Conservation (phyloP, 2,329 filamentous ascomycete species). For the Scleromitrula shiraiana region DNA sequence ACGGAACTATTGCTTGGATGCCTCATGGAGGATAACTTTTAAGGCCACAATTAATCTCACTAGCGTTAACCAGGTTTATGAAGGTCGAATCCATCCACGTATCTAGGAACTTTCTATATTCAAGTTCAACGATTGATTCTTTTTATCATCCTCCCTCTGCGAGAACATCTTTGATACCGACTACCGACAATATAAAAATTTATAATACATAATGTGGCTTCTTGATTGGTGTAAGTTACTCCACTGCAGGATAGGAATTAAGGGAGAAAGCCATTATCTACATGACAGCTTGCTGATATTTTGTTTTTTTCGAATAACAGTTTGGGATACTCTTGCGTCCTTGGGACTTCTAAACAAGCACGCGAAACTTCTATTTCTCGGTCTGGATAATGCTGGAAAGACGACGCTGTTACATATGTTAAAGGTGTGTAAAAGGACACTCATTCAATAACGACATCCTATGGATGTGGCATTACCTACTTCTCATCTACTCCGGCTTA, state of each 20-base stretch:
- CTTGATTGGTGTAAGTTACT: slow-evolving; percentile 80
- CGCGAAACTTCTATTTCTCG: slow-evolving; percentile 88
- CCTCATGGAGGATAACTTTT: too few relatives aligned
- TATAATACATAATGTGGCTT: slow-evolving; percentile 64
- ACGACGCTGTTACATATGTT: slow-evolving; percentile 91
- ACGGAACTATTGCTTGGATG: background rate
- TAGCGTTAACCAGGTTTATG: slow-evolving; percentile 12
- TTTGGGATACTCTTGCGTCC: slow-evolving; percentile 83
- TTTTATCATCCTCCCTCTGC: slow-evolving; percentile 7
- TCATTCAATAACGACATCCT: background rate
- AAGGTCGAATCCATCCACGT: slow-evolving; percentile 10
- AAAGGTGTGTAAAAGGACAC: slow-evolving; percentile 53
- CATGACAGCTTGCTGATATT: slow-evolving; percentile 27
- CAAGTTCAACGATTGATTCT: slow-evolving; percentile 2
- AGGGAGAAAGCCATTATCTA: slow-evolving; percentile 2
- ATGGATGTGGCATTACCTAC: background rate
- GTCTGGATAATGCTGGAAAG: slow-evolving; percentile 91
- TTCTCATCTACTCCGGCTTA: background rate
- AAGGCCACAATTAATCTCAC: background rate
- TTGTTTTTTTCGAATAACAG: slow-evolving; percentile 36
- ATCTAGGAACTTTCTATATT: slow-evolving; percentile 8
- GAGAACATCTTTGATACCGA: background rate
- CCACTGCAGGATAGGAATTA: background rate
- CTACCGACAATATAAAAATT: slow-evolving; percentile 1
- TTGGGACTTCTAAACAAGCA: slow-evolving; percentile 91